Percentiles rank a stretch among this genome's conserved stretches.
Conservation (phyloP, 1,284 basidiomycete genomes). For the Lentinus polychrous region DNA sequence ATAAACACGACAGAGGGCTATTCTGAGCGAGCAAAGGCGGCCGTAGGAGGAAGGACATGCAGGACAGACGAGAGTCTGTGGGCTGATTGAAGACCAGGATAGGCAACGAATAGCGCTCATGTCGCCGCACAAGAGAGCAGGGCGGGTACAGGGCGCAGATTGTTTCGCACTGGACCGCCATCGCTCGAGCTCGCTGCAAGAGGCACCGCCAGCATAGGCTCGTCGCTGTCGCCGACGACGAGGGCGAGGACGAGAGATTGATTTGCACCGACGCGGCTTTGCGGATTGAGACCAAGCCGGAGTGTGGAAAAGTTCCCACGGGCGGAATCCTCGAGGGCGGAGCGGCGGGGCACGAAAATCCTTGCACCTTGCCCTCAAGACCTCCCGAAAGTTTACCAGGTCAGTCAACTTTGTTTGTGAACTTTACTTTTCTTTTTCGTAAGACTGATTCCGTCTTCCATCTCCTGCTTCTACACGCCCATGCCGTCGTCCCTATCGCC, state of each 20-base stretch:
- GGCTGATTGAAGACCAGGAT: constrained; percentile 7
- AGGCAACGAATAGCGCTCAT: constrained; percentile 8
- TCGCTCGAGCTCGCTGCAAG: neutral
- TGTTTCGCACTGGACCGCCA: neutral
- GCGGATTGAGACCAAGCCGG: constrained; percentile 5
- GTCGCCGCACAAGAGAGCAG: neutral
- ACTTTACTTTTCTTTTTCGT: constrained; percentile 8
- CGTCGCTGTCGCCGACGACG: neutral
- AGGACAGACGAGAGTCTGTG: neutral
- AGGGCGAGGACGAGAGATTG: neutral
- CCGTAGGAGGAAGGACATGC: neutral
- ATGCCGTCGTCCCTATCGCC: neutral
- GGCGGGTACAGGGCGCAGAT: neutral
- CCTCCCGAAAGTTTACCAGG: constrained; percentile 10
- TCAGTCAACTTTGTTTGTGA: constrained; percentile 11
- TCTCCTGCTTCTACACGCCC: neutral
- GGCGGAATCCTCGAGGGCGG: constrained; percentile 2
- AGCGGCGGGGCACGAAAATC: constrained; percentile 8
- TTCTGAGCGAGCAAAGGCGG: neutral
- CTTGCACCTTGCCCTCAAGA: constrained; percentile 8
- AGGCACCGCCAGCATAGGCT: neutral
- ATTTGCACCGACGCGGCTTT: neutral
- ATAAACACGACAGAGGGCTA: neutral
- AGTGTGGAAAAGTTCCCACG: constrained; percentile 9
- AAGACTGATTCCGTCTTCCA: neutral